Conservation (phyloP, 1,139 yeast species). For the Candida tetrigidarum region DNA sequence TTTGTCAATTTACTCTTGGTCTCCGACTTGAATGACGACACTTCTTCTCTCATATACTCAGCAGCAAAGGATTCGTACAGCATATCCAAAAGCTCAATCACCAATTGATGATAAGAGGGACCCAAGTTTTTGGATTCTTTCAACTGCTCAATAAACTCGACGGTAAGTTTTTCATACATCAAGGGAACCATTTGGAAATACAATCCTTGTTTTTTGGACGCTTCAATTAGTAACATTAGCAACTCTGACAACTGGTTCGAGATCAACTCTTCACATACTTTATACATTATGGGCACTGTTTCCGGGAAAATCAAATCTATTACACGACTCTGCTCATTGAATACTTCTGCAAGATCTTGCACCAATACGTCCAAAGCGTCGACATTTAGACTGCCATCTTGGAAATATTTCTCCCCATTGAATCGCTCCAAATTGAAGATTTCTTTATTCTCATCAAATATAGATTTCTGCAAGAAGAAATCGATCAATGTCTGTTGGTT, state of each 20-base stretch:
- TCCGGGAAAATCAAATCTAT: constrained; percentile 47
- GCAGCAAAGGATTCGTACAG: constrained; percentile 50
- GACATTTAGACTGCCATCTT: constrained; percentile 20
- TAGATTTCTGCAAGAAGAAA: constrained; percentile 49
- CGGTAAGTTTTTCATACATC: constrained; percentile 33
- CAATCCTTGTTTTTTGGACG: constrained; percentile 30
- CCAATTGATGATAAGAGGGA: constrained; percentile 31
- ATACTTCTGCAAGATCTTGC: constrained; percentile 30
- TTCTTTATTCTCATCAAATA: constrained; percentile 40
- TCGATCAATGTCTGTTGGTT: constrained; percentile 48
- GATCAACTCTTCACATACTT: constrained; percentile 49
- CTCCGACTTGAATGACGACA: constrained; percentile 31
- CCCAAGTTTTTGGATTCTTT: constrained; percentile 39
- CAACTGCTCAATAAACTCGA: constrained; percentile 29
- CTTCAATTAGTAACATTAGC: constrained; percentile 32
- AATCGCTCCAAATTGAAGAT: constrained; percentile 35
- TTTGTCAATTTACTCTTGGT: constrained; percentile 31
- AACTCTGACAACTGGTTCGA: constrained; percentile 45
- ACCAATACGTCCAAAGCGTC: constrained; percentile 28
- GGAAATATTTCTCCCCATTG: constrained; percentile 25
- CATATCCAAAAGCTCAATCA: constrained; percentile 50
- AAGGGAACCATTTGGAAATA: constrained; percentile 37
- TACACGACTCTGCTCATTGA: constrained; percentile 39
- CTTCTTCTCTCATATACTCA: constrained; percentile 55
- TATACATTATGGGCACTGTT: constrained; percentile 51